Conservation (phyloP, 176 grass and related monocot genomes). For the Oryza punctata region DNA sequence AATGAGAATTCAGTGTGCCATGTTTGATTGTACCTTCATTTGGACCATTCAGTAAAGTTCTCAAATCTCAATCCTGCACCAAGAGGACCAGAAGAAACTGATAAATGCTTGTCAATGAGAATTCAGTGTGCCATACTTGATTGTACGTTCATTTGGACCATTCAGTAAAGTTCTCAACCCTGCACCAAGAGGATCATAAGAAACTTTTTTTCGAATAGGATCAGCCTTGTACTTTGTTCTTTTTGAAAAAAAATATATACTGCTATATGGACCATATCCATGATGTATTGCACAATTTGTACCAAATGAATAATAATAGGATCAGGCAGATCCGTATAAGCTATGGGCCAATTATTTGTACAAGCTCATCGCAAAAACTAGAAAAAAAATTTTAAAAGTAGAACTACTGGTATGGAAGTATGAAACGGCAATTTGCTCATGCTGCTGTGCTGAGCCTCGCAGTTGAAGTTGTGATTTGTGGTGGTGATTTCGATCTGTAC, state of each 20-base stretch:
- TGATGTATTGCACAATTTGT: background rate
- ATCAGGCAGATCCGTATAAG: background rate
- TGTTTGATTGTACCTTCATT: background rate
- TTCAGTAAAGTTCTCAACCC: background rate
- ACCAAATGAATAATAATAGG: background rate
- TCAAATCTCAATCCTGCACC: background rate
- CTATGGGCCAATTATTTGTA: background rate
- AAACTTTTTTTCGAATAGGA: background rate
- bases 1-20: background rate
- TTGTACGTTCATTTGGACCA: background rate
- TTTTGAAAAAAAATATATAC: background rate
- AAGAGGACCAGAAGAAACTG: background rate
- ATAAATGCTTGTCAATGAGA: constrained; percentile 5
- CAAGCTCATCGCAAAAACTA: background rate
- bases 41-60: background rate
- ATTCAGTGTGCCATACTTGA: background rate
- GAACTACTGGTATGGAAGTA: background rate
- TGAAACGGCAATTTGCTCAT: background rate
- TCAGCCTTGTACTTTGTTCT: background rate
- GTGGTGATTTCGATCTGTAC: background rate
- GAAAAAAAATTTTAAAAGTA: background rate
- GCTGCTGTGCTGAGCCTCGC: background rate
- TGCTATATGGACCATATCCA: background rate
- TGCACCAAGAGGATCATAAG: background rate
- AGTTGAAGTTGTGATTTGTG: background rate